Conservation (phyloP, 371 early-diverging fungal species). For the Chytridium lagenaria region DNA sequence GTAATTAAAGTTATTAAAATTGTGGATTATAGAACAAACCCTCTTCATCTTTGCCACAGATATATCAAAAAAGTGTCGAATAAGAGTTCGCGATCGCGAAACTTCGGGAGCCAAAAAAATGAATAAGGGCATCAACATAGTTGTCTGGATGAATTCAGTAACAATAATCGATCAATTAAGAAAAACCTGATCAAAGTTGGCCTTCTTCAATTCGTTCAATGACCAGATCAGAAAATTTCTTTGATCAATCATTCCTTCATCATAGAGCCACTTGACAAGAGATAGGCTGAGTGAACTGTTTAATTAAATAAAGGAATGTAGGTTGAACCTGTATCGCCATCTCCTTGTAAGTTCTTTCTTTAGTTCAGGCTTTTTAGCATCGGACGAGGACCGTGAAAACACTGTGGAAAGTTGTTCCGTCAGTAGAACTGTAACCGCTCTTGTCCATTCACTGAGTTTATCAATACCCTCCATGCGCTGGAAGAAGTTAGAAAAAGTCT, state of each 20-base stretch:
- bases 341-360: background rate
- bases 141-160: background rate
- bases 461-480: background rate
- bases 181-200: constrained; percentile 18
- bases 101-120: background rate
- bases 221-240: constrained; percentile 18
- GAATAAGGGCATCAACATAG: constrained; percentile 3
- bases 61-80: constrained; percentile 6
- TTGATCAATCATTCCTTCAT: constrained; percentile 15
- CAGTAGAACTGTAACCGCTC: background rate
- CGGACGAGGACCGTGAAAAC: background rate
- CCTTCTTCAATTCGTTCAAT: background rate
- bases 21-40: background rate
- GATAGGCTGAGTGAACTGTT: background rate
- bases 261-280: constrained; percentile 13
- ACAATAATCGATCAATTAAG: background rate
- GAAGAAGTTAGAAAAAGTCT: background rate
- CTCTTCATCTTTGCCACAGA: background rate
- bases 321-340: constrained; percentile 8
- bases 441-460: constrained; percentile 13
- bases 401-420: background rate
- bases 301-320: background rate
- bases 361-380: background rate
- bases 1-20: background rate
- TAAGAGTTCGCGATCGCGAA: constrained; percentile 7